phyloP scores from a whole-genome alignment of 2,329 filamentous ascomycete genomes.

The Dothideomycetes sp. region DNA sequence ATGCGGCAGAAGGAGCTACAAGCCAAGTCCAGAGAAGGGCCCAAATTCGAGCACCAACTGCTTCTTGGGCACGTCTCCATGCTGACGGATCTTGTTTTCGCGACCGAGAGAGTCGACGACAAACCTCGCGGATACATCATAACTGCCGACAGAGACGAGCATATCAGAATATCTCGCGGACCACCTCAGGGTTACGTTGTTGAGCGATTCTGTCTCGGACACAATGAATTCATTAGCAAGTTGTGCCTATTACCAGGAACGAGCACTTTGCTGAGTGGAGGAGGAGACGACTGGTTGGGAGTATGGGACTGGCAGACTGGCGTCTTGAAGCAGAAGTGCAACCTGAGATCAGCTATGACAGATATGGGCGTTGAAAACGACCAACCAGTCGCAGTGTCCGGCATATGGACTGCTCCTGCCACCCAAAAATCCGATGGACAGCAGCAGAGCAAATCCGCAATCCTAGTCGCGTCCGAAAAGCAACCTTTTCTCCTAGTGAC shows the following conservation, averaged over 20 bases:
- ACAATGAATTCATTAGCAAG: slow-evolving; percentile 73
- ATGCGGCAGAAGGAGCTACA: slow-evolving; percentile 35
- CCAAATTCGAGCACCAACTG: slow-evolving; percentile 62
- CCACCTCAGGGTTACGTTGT: slow-evolving; percentile 79
- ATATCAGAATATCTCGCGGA: slow-evolving; percentile 79
- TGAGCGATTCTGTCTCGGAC: slow-evolving; percentile 80
- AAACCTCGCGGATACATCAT: slow-evolving; percentile 50
- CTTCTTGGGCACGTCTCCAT: slow-evolving; percentile 92
- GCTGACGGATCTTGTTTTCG: slow-evolving; percentile 65
- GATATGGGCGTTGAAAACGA: slow-evolving; percentile 16
- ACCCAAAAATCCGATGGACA: background rate
- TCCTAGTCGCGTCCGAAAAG: slow-evolving; percentile 36
- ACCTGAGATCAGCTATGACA: slow-evolving; percentile 31
- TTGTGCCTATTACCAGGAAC: slow-evolving; percentile 55
- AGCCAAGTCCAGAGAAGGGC: slow-evolving; percentile 37
- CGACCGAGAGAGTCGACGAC: slow-evolving; percentile 38
- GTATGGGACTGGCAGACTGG: slow-evolving; percentile 72
- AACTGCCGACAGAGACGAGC: slow-evolving; percentile 64
- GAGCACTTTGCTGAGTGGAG: slow-evolving; percentile 70
- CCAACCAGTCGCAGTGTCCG: slow-evolving; percentile 36
- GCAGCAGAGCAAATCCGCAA: slow-evolving; percentile 9
- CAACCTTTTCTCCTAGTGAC: slow-evolving; percentile 52
- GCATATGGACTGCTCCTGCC: slow-evolving; percentile 37
- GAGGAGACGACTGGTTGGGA: slow-evolving; percentile 70
- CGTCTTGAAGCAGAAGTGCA: slow-evolving; percentile 44